These are phyloP conservation scores for Dipodascopsis tothii DNA, from an alignment of 805 yeast genomes.

Conservation along the genomic window DNA sequence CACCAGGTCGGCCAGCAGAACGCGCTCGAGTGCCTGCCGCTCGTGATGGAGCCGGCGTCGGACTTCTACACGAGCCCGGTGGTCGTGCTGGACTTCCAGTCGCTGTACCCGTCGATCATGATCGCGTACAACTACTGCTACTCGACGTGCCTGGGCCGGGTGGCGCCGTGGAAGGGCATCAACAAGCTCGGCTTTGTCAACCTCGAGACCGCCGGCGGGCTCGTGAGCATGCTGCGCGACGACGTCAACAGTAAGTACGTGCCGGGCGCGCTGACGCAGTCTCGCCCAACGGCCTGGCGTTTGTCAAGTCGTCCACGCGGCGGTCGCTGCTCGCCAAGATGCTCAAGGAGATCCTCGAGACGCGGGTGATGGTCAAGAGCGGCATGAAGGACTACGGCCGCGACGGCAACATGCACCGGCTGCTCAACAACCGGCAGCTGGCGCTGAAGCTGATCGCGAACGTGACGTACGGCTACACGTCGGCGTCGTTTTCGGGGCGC, in stretches of 20 bases:
- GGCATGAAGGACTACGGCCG: constrained; percentile 48
- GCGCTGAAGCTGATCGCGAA: constrained; percentile 88
- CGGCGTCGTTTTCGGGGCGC: constrained; percentile 91
- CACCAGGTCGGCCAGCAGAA: constrained; percentile 74
- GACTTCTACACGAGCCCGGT: constrained; percentile 81
- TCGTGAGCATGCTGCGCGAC: constrained; percentile 46
- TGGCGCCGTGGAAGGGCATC: constrained; percentile 29
- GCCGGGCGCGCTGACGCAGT: constrained; percentile 27
- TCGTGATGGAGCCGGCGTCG: constrained; percentile 87
- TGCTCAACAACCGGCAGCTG: constrained; percentile 68
- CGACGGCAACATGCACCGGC: constrained; percentile 33
- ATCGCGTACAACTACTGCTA: constrained; percentile 83
- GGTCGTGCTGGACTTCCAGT: constrained; percentile 85
- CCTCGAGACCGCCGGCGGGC: constrained; percentile 48
- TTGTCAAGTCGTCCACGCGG: constrained; percentile 57
- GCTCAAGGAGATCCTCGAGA: constrained; percentile 74
- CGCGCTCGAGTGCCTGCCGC: constrained; percentile 78
- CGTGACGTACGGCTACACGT: constrained; percentile 92
- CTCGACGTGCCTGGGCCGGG: constrained; percentile 38
- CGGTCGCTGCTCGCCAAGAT: constrained; percentile 72
- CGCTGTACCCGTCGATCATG: constrained; percentile 85
- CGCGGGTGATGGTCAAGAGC: constrained; percentile 68
- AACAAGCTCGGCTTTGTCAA: constrained; percentile 35
- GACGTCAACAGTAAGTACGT: constrained; percentile 37
- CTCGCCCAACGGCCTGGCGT: constrained; percentile 84